These are phyloP conservation scores for Cryptosporidium parvum DNA, from an alignment of 169 alveolate species.

Conservation along the genomic window DNA sequence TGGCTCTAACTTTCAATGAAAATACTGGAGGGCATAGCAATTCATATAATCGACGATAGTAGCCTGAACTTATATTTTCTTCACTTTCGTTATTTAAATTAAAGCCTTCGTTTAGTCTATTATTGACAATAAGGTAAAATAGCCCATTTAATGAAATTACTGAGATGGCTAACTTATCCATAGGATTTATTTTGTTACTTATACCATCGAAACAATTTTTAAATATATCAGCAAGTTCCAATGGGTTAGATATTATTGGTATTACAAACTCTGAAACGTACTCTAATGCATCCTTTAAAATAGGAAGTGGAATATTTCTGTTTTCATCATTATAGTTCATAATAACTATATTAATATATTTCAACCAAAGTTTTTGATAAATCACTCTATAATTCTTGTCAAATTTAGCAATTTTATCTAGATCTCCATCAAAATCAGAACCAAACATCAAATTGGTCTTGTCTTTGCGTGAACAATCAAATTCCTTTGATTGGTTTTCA, in stretches of 20 bases:
- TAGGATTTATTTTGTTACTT: background rate
- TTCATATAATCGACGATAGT: constrained; percentile 61
- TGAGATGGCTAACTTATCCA: constrained; percentile 48
- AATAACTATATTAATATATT: constrained; percentile 1
- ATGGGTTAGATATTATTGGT: constrained; percentile 51
- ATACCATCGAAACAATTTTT: constrained; percentile 39
- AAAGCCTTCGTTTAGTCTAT: constrained; percentile 33
- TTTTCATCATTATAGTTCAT: background rate
- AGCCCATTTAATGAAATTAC: constrained; percentile 42
- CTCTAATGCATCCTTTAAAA: constrained; percentile 33
- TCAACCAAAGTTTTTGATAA: constrained; percentile 56
- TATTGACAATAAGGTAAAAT: constrained; percentile 48
- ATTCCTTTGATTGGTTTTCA: background rate
- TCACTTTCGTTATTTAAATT: background rate
- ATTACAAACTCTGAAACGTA: constrained; percentile 46
- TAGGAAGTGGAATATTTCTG: constrained; percentile 4
- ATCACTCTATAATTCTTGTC: constrained; percentile 21
- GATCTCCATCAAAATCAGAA: background rate
- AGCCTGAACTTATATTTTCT: constrained; percentile 63
- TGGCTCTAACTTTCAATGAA: constrained; percentile 14
- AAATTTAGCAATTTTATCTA: constrained; percentile 2
- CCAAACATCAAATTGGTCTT: background rate
- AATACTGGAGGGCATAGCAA: constrained; percentile 39
- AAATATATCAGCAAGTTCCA: constrained; percentile 57
- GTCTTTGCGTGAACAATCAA: background rate